phyloP scores from a whole-genome alignment of 1,139 yeast species.

The Taphrina deformans region DNA sequence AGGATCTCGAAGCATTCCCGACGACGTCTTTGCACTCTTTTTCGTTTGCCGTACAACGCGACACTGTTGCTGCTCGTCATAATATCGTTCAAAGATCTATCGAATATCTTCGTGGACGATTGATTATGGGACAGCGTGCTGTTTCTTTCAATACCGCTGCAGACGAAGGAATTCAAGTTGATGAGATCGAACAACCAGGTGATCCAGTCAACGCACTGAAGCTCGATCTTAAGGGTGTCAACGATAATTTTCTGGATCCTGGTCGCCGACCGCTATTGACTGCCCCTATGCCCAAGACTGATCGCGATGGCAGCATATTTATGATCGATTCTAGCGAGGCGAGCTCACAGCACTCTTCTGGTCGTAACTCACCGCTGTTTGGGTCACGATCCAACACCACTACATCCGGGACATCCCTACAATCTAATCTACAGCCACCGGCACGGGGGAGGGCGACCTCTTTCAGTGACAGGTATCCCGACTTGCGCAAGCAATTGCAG shows the following conservation, averaged over 20 bases:
- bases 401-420: constrained; percentile 19
- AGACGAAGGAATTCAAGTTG: background rate
- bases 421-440: background rate
- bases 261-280: constrained; percentile 10
- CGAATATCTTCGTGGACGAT: constrained; percentile 25
- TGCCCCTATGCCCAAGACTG: constrained; percentile 17
- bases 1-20: constrained; percentile 30
- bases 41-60: constrained; percentile 31
- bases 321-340: background rate
- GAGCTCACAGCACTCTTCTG: constrained; percentile 16
- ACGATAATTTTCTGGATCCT: constrained; percentile 18
- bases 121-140: constrained; percentile 2
- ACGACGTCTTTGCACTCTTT: constrained; percentile 29
- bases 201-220: background rate
- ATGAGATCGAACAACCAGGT: background rate
- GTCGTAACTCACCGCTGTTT: constrained; percentile 8
- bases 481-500: constrained; percentile 17
- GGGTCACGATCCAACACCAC: constrained; percentile 20
- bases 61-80: constrained; percentile 28
- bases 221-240: constrained; percentile 24
- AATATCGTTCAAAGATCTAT: constrained; percentile 26
- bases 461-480: constrained; percentile 25
- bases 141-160: constrained; percentile 6
- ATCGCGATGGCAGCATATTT: background rate
- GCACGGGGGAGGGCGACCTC: constrained; percentile 16